phyloP scores from a whole-genome alignment of 129 eudicot genomes.

The Flaveria trinervia region DNA sequence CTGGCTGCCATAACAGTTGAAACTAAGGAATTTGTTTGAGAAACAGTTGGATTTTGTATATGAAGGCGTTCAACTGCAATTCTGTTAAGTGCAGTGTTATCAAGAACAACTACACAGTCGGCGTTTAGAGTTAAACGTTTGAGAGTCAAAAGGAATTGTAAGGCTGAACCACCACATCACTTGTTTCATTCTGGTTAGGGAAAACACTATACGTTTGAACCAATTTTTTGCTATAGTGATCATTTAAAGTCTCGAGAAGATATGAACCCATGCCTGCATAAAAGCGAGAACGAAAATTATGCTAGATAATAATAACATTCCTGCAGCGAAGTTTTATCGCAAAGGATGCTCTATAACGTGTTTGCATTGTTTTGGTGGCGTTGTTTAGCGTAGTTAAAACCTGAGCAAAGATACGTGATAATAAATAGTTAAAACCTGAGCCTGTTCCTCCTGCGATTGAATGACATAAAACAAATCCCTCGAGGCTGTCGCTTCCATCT shows the following conservation, averaged over 20 bases:
- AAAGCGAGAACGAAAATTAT: neutral
- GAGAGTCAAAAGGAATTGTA: conserved; percentile 89
- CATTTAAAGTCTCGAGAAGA: conserved; percentile 78
- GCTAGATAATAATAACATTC: neutral
- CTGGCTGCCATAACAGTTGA: conserved; percentile 98
- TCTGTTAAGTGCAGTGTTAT: conserved; percentile 90
- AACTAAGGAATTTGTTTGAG: conserved; percentile 83
- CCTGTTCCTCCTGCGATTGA: conserved; percentile 98
- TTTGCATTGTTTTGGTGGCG: neutral
- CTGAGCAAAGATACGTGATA: neutral
- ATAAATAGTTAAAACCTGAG: conserved; percentile 57
- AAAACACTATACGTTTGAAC: conserved; percentile 89
- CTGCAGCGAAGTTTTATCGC: too few species aligned
- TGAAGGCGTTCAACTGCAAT: conserved; percentile 94
- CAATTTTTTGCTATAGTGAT: conserved; percentile 88
- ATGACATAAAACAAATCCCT: conserved; percentile 92
- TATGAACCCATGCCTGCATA: conserved; percentile 86
- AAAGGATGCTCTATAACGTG: too few species aligned
- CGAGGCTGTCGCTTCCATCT: conserved; percentile 97
- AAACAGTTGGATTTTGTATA: conserved; percentile 76
- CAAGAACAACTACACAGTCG: conserved; percentile 95
- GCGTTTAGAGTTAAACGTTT: conserved; percentile 89
- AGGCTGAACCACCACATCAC: conserved; percentile 98
- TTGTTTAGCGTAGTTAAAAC: too few species aligned
- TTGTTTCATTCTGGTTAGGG: conserved; percentile 82